Evolutionary conservation across 2,329 filamentous ascomycete genomes (phyloP), one percentile per base, ranked within the genome.

Genomic region (Leptographium flavum): DNA sequence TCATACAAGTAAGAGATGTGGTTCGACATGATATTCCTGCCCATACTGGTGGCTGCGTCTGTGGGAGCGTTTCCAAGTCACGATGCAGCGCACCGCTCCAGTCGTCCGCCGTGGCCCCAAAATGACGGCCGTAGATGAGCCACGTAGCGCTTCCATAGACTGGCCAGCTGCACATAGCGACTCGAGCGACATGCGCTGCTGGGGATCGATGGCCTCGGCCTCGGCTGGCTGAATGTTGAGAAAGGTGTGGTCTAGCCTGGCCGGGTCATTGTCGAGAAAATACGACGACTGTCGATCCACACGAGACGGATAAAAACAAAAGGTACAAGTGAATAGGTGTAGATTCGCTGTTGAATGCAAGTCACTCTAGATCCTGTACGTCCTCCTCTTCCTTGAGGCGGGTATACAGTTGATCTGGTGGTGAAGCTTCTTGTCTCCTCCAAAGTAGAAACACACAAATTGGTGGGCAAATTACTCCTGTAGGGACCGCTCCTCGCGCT

Each of bases 161-260:
- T 30, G 11, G 5, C 42, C 42, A 2, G 27, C 40, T 25, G 40
- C 28, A 56, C 82, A 76, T 33, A 82, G 63, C 2, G 78, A 76
- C 53, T 76, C 70, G 3, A 81, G 62, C 5, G 74, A 70, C n/a
- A 81, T 60, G 50, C 79, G 69, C 54, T 79, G 76, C 64, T 79
- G 78, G 1, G 79, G 79, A 56, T 83, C 79, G 7, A 76, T 79
- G 51, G 79, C 74, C 25, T 72, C 68, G 37, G 79, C 79, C 58
- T 82, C 78, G 50, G 74, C 69, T 14, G 77, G 76, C 43, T 75
- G 80, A 70, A 82, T 80, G 58, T 79, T 79, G 69, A 82, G 81
- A 63, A 82, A 81, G 6, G 25, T 27, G 10, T 27, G 25, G 25
- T 27, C 25, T 10, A 27, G 25, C 6, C 10, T 10, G 25, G 25